Evolutionary conservation across 176 grass and related monocot species (phyloP), one percentile per base, ranked within the genome.

Genomic region (Alloteropsis semialata): DNA sequence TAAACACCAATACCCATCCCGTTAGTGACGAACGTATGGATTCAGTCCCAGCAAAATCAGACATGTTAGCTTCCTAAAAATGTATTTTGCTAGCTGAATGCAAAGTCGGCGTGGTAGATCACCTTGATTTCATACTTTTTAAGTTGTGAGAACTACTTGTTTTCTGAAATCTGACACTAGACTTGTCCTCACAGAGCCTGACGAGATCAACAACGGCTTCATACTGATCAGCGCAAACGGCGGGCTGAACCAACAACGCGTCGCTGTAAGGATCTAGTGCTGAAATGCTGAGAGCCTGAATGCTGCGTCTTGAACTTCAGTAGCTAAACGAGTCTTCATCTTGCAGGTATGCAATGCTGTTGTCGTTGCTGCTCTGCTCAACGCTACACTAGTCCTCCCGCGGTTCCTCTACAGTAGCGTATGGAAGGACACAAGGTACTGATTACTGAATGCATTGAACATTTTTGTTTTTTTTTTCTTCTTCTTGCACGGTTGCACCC

Each of bases 161-260:
- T 24, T 77, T 42, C 33, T 81, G 43, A 72, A 42, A 61, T 42
- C 61, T 85, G 34, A 85, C 70, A 71, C 15, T 46, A 4, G 21
- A 13, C 62, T 82, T 73, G 27, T 80, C 15, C 59, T 80, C 24
- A 56, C 84, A 95, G 92, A 64, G 21, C 84, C 86, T 81, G 80
- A n/a, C 9, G 78, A 76, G 82, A 85, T 70, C 55, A 70, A 82
- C 82, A 93, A 88, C 49, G 93, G 96, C 1, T 93, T 77, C 85
- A 89, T 98, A 70, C 85, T 98, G 64, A 34, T 95, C 79, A 98
- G 92, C 29, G 93, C 93, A 10, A 95, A 98, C 69, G 96, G 96
- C 12, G 96, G 96, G 43, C 73, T 98, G 60, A 98, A 98, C 71
- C 92, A 98, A 16, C 96, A 98, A 78, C 85, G 92, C 9, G 96